phyloP scores from a whole-genome alignment of 139 green algal species.

The Tetradesmus obliquus region DNA sequence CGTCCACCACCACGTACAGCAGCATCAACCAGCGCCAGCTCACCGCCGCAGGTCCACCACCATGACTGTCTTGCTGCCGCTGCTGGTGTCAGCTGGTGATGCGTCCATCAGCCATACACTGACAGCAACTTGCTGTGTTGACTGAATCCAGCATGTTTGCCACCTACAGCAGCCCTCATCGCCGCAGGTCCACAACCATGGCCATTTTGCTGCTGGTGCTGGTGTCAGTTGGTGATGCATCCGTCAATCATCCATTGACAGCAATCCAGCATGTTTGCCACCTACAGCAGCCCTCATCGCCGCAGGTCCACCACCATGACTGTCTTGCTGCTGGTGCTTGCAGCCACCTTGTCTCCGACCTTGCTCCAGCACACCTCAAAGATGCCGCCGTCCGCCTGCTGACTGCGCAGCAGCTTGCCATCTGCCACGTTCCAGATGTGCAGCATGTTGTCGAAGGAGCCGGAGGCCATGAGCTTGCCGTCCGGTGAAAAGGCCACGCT shows the following conservation, averaged over 20 bases:
- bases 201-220: no score
- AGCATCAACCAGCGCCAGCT: background rate
- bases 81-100: no score
- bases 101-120: no score
- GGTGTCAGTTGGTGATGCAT: no score
- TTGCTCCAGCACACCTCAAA: slow-evolving; percentile 89
- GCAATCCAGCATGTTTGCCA: no score
- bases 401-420: slow-evolving; percentile 74
- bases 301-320: slow-evolving; percentile 76
- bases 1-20: background rate
- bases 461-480: slow-evolving; percentile 81
- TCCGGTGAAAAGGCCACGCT: slow-evolving; percentile 87
- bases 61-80: no score
- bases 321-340: slow-evolving; percentile 75
- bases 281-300: background rate
- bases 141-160: no score
- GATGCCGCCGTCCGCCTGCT: slow-evolving; percentile 79
- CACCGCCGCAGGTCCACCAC: no score
- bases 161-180: no score
- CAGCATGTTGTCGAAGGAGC: slow-evolving; percentile 83
- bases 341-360: slow-evolving; percentile 71
- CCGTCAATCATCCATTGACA: no score
- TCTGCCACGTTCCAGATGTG: slow-evolving; percentile 84
- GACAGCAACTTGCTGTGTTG: no score
- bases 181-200: no score